Conservation (phyloP, 2,329 filamentous ascomycete genomes). For the Tolypocladium ovalisporum region DNA sequence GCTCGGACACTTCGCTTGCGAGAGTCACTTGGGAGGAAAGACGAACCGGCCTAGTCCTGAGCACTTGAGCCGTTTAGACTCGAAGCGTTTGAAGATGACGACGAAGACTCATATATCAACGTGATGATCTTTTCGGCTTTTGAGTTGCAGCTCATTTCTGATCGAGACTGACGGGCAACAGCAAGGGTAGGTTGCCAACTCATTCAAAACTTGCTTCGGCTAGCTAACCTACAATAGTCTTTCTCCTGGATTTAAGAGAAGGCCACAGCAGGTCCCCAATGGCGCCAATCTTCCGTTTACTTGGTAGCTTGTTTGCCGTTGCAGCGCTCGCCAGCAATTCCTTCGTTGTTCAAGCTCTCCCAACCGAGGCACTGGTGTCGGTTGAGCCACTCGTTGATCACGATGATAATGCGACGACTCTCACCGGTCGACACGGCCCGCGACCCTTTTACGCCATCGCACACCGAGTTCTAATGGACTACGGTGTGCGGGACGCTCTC, state of each 20-base stretch:
- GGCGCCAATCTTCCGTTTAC: background rate
- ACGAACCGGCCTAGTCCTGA: too few species aligned
- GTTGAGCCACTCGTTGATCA: background rate
- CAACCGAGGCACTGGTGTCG: background rate
- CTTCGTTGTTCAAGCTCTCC: background rate
- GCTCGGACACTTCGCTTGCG: background rate
- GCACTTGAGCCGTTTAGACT: background rate
- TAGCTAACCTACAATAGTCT: background rate
- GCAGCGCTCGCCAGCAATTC: background rate
- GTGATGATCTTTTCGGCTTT: background rate
- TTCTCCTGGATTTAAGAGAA: background rate
- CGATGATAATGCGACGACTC: background rate
- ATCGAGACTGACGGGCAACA: background rate
- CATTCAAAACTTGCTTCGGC: background rate
- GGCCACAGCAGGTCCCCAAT: background rate
- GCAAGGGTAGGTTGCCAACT: background rate
- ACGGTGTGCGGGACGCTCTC: conserved; percentile 1
- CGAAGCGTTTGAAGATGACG: background rate
- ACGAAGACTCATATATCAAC: background rate
- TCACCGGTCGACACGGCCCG: background rate
- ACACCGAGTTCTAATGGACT: background rate
- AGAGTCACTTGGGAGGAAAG: background rate
- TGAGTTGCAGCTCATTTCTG: background rate
- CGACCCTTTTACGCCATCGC: conserved; percentile 5
- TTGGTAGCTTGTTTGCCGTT: background rate